These are phyloP conservation scores for Umbelopsis sp. DNA, from an alignment of 192 early-diverging fungal genomes.

Conservation along the genomic window DNA sequence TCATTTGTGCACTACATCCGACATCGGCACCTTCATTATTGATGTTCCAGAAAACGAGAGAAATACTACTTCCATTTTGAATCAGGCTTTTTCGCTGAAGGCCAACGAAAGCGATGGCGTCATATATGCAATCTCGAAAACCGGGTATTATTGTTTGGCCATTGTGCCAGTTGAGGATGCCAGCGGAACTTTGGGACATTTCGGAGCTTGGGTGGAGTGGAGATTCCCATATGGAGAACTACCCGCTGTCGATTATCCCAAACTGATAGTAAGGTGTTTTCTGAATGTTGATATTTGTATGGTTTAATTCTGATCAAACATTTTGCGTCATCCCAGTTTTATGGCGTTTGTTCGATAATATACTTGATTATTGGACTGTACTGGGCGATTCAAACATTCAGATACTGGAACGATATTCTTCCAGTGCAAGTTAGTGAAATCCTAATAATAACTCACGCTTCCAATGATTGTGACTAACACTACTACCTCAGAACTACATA, in stretches of 20 bases:
- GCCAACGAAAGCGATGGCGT: conserved; percentile 45
- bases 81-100: conserved; percentile 33
- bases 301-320: not conserved
- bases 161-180: conserved; percentile 35
- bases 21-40: conserved; percentile 59
- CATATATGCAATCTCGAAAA: conserved; percentile 67
- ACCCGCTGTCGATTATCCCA: conserved; percentile 87
- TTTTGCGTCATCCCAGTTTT: conserved; percentile 56
- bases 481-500: conserved; percentile 67
- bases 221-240: conserved; percentile 82
- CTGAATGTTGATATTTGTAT: not conserved
- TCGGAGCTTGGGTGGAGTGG: conserved; percentile 64
- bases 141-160: conserved; percentile 87
- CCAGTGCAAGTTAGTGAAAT: conserved; percentile 66
- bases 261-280: conserved; percentile 60
- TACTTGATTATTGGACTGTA: conserved; percentile 74
- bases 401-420: conserved; percentile 88
- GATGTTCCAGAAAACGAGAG: conserved; percentile 40
- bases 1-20: conserved; percentile 50
- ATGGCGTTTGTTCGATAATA: conserved; percentile 69
- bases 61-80: conserved; percentile 34
- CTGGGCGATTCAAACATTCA: conserved; percentile 80
- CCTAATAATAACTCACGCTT: not conserved
- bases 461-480: not conserved
- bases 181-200: conserved; percentile 25